Base-by-base conservation (phyloP, 768 basidiomycete genomes). In the Chalciporus pseudorubinellus region DNA sequence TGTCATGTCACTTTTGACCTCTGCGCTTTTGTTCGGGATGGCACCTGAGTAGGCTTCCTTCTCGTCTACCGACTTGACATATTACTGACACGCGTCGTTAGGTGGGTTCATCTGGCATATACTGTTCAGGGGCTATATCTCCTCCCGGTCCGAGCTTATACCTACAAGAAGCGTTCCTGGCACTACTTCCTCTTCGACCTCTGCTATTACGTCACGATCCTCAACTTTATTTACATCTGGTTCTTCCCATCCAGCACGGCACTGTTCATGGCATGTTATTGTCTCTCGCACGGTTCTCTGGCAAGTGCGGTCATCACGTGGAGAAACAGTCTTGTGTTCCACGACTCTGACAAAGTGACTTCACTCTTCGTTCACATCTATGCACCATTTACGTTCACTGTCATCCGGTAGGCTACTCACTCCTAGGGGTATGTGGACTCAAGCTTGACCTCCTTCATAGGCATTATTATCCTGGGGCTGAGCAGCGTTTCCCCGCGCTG, bases 241-340 rank as follows among this genome's bases (percentile, higher is more conserved):
- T 59, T 92, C 40, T 73, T 95, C 55, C 95, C 97, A 0, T 73
- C 75, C 5, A 92, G 80, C 51, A 74, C 86, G 6, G 74, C 81
- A 3, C 77, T 98, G 16, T 98, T 95, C 70, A 81, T 92, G 44
- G 91, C 94, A 4, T 95, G 92, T 63, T 98, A 97, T 63, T 90
- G 91, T 58, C 79, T 98, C 21, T 89, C 92, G 0, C 87, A 97
- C 65, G 97, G 94, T 0, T 82, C 89, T 0, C 79, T 97, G 28
- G 95, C 92, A 0, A 92, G 89, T 46, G 95, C 95, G 0, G 94
- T 98, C 44, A 91, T 98, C 59, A 98, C 95, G 10, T 99, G 97
- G 97, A 80, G 97, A 54, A 99, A 99, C 64, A 95, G 92, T 58
- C 83, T 99, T 20, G 97, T 99, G 3, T 99, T 99, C 74, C 97